Evolutionary conservation across 1,284 basidiomycete species (phyloP).

Genomic region (Heterobasidion parviporum): DNA sequence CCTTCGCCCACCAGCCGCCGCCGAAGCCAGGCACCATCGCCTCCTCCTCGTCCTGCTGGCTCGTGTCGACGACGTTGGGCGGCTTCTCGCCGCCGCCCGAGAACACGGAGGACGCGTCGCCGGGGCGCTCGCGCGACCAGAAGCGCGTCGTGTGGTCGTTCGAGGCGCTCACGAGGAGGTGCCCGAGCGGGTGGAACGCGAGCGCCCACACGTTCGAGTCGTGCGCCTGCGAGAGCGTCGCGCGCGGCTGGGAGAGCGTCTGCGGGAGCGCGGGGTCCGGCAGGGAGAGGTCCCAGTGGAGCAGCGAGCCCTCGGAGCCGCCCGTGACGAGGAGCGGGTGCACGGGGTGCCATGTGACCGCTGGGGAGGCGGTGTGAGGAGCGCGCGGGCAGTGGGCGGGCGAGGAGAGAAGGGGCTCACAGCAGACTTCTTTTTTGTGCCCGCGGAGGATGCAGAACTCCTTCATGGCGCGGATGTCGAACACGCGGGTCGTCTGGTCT

Average conservation of each 20-base stretch:
- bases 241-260: conserved; percentile 45
- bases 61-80: conserved; percentile 47
- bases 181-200: conserved; percentile 92
- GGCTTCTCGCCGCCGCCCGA: conserved; percentile 74
- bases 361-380: conserved; percentile 28
- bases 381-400: background rate
- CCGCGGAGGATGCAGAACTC: conserved; percentile 88
- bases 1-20: conserved; percentile 14
- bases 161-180: conserved; percentile 85
- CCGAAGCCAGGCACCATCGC: conserved; percentile 51
- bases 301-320: conserved; percentile 86
- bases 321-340: conserved; percentile 91
- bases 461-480: conserved; percentile 97
- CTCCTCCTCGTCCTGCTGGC: conserved; percentile 40
- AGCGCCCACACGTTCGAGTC: conserved; percentile 97
- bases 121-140: conserved; percentile 87
- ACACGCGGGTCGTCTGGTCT: conserved; percentile 93
- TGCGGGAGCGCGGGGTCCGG: conserved; percentile 24
- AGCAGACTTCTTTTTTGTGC: conserved; percentile 97
- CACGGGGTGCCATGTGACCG: conserved; percentile 91
- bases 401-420: conserved; percentile 40
- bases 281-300: conserved; percentile 82
- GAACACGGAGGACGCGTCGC: conserved; percentile 63
- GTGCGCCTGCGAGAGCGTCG: conserved; percentile 86
- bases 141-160: conserved; percentile 98